Evolutionary conservation across 306 rosid species (phyloP).

Genomic region (Lupinus albus): DNA sequence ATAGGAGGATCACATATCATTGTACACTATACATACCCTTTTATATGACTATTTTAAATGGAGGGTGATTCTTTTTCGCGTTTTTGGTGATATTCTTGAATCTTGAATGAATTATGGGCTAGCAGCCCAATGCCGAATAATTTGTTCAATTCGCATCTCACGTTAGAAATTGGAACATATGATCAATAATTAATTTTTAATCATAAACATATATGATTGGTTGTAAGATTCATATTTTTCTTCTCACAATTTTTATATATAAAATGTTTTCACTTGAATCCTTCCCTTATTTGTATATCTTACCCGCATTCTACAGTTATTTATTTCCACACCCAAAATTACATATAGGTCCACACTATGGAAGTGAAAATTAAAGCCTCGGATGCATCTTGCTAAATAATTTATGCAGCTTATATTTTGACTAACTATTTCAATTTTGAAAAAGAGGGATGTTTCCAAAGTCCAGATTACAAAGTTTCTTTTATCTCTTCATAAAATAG

Average conservation of each 20-base stretch:
- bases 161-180: too few species aligned
- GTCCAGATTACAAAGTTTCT: too few species aligned
- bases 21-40: constrained; percentile 17
- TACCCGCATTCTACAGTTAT: neutral
- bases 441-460: too few species aligned
- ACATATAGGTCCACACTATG: neutral
- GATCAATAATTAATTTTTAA: too few species aligned
- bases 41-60: neutral
- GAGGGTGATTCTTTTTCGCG: neutral
- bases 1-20: constrained; percentile 39
- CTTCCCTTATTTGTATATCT: too few species aligned
- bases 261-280: too few species aligned
- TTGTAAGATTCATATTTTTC: too few species aligned
- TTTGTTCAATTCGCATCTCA: constrained; percentile 15
- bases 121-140: neutral
- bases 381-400: neutral
- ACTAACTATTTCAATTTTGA: too few species aligned
- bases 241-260: too few species aligned
- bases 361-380: constrained; percentile 6
- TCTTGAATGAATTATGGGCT: constrained; percentile 33
- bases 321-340: neutral
- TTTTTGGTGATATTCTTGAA: constrained; percentile 15
- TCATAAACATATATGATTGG: too few species aligned
- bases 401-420: too few species aligned
- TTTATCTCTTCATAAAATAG: too few species aligned